Conservation (phyloP, 2,329 filamentous ascomycete species). For the Cercospora beticola region DNA sequence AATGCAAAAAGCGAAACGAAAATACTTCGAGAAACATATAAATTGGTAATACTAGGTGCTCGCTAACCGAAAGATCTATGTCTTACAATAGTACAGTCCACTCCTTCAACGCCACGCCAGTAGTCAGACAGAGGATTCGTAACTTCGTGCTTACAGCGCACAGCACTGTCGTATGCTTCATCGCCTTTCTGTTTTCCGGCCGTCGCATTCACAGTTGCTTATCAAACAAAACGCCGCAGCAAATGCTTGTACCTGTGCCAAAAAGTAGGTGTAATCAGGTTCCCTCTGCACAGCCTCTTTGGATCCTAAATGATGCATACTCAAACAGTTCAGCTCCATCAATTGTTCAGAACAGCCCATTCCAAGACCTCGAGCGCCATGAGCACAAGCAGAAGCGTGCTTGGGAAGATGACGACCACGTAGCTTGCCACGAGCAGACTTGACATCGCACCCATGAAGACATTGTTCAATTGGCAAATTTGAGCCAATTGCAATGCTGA, state of each 20-base stretch:
- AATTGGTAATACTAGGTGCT: not conserved
- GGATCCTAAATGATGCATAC: not conserved
- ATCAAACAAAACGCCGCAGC: not conserved
- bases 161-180: not conserved
- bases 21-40: not conserved
- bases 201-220: not conserved
- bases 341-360: constrained; percentile 60
- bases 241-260: not conserved
- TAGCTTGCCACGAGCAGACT: constrained; percentile 93
- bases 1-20: not conserved
- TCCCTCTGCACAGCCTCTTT: not conserved
- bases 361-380: constrained; percentile 88
- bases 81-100: not conserved
- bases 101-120: not conserved
- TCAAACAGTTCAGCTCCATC: not conserved
- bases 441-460: constrained; percentile 93
- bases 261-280: not conserved
- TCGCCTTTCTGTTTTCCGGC: not conserved
- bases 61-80: not conserved
- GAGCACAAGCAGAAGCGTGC: constrained; percentile 86
- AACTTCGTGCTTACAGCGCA: not conserved
- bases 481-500: constrained; percentile 92
- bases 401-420: constrained; percentile 92
- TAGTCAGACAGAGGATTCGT: not conserved
- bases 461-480: constrained; percentile 97